Conservation (phyloP, 1,284 basidiomycete species). For the Cutaneotrichosporon sp. region DNA sequence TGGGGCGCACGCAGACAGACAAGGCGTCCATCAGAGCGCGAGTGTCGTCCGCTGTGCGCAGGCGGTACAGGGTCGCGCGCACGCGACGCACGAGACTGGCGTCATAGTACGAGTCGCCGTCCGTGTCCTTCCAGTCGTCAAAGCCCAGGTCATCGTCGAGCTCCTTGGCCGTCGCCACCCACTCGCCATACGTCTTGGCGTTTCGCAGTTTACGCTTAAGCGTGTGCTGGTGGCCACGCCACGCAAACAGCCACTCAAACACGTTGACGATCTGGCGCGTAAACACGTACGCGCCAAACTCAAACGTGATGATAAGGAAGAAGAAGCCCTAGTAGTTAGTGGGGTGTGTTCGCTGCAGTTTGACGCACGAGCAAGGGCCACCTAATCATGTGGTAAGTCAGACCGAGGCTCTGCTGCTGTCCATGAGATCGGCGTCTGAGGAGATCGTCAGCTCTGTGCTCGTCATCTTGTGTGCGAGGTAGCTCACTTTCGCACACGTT, state of each 20-base stretch:
- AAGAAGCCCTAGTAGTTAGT: constrained; percentile 59
- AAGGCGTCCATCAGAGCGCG: constrained; percentile 82
- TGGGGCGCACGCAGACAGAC: constrained; percentile 83
- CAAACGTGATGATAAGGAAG: constrained; percentile 73
- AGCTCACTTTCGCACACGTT: constrained; percentile 55
- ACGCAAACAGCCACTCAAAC: constrained; percentile 85
- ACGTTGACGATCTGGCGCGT: constrained; percentile 87
- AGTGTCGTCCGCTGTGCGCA: constrained; percentile 58
- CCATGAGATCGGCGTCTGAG: constrained; percentile 30
- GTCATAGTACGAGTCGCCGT: constrained; percentile 85
- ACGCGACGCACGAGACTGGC: constrained; percentile 53
- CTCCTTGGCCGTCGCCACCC: constrained; percentile 73
- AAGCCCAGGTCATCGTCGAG: constrained; percentile 79
- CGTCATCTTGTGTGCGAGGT: background rate
- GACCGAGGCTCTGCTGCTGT: constrained; percentile 58
- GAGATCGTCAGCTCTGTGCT: background rate
- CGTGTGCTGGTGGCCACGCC: constrained; percentile 77
- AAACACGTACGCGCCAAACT: constrained; percentile 80
- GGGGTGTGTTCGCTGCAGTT: background rate
- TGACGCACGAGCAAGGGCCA: constrained; percentile 80
- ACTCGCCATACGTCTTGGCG: constrained; percentile 66
- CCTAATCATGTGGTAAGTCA: constrained; percentile 71
- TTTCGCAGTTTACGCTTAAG: constrained; percentile 69
- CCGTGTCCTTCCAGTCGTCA: constrained; percentile 75
- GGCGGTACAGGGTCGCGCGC: constrained; percentile 31